Evolutionary conservation across 1,139 yeast species (phyloP).

Genomic region (Candida buenavistaensis): DNA sequence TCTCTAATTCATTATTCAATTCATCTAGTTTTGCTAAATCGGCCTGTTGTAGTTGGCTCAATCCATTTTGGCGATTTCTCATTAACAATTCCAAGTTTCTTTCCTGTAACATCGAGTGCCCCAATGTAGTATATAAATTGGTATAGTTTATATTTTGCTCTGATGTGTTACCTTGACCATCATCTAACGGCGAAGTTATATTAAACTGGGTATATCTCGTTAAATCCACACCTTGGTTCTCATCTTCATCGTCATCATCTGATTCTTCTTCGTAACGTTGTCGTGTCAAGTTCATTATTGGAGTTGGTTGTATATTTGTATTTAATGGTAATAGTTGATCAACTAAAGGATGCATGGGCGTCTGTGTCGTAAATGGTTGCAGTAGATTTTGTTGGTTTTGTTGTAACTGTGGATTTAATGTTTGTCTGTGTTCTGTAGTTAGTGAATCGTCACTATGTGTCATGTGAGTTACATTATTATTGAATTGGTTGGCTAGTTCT

Average conservation of each 20-base stretch:
- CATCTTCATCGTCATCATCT: conserved; percentile 24
- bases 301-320: conserved; percentile 2
- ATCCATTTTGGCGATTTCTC: conserved; percentile 20
- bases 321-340: conserved; percentile 26
- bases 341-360: conserved; percentile 29
- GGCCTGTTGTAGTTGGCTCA: conserved; percentile 19
- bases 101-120: conserved; percentile 31
- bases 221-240: conserved; percentile 28
- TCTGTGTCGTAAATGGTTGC: neutral
- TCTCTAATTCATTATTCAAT: conserved; percentile 9
- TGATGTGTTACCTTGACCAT: neutral
- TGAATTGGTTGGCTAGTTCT: conserved; percentile 24
- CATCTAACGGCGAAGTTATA: conserved; percentile 16
- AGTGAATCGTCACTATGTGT: conserved; percentile 6
- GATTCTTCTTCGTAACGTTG: conserved; percentile 33
- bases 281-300: conserved; percentile 7
- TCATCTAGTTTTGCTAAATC: conserved; percentile 20
- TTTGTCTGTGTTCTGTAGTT: too few relatives aligned
- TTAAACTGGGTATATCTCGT: conserved; percentile 30
- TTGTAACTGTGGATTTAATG: conserved; percentile 3
- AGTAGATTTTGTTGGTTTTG: conserved; percentile 2
- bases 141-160: conserved; percentile 16
- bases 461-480: conserved; percentile 14
- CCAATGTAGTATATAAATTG: conserved; percentile 31
- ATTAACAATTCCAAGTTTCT: conserved; percentile 25